phyloP scores from a whole-genome alignment of 345 rosid species.

The Linum lewisii region DNA sequence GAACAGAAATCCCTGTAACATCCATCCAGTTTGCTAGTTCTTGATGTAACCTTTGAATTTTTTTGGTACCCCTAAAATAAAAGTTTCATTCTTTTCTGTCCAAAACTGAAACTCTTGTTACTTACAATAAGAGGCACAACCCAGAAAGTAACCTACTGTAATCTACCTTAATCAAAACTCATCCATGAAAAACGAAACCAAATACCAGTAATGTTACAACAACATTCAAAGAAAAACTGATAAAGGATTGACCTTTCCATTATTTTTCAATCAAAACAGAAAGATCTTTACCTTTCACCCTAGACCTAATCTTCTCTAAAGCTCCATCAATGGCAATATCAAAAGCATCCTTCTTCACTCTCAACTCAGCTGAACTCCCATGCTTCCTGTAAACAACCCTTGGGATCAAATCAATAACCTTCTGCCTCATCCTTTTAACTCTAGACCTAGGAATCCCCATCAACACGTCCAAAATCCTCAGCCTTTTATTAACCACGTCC shows the following conservation, averaged over 20 bases:
- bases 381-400: conserved; percentile 67
- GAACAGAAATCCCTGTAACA: conserved; percentile 8
- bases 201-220: conserved; percentile 10
- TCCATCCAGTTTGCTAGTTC: conserved; percentile 13
- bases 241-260: not conserved
- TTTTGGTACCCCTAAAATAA: conserved; percentile 11
- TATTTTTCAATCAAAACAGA: conserved; percentile 12
- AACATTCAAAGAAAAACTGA: not conserved
- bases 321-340: conserved; percentile 72
- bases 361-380: conserved; percentile 56
- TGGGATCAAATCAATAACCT: conserved; percentile 58
- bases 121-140: not conserved
- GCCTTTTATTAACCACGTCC: conserved; percentile 64
- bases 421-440: conserved; percentile 66
- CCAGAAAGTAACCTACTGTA: not conserved
- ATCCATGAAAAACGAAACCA: not conserved
- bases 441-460: conserved; percentile 45
- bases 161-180: not conserved
- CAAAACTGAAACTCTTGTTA: not conserved
- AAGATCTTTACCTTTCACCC: conserved; percentile 14
- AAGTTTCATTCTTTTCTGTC: conserved; percentile 13
- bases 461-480: conserved; percentile 63
- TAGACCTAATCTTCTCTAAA: conserved; percentile 43
- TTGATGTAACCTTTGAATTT: conserved; percentile 5
- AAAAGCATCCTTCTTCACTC: conserved; percentile 66